Evolutionary conservation across 1,284 basidiomycete genomes (phyloP).

Genomic region (Ceratobasidium sp.): DNA sequence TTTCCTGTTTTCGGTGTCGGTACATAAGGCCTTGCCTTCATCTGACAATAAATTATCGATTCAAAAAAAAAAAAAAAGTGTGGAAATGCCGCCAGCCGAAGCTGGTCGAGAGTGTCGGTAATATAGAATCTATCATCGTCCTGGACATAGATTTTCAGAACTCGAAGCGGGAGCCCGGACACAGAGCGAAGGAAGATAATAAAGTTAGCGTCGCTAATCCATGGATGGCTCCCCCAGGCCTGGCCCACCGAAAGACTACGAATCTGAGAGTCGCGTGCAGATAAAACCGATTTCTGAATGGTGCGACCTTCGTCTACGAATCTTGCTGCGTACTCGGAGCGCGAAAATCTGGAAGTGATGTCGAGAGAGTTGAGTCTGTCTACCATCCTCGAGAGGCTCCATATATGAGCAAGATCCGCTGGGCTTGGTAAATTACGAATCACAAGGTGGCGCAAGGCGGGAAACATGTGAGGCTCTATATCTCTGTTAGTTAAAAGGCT

Average conservation of each 20-base stretch:
- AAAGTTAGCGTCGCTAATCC: not conserved
- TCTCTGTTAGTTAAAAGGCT: too few relatives aligned
- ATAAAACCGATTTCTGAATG: not conserved
- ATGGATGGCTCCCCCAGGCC: not conserved
- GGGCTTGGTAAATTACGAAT: not conserved
- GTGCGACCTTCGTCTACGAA: not conserved
- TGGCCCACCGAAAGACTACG: not conserved
- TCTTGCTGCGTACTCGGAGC: not conserved
- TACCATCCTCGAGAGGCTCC: not conserved
- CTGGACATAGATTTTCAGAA: not conserved
- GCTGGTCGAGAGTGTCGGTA: not conserved
- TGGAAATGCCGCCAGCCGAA: not conserved
- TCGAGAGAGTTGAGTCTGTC: not conserved
- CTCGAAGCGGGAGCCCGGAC: not conserved
- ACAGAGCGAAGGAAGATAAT: not conserved
- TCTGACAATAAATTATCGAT: too few relatives aligned
- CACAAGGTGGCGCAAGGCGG: not conserved
- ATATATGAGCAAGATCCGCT: not conserved
- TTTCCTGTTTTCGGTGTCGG: too few relatives aligned
- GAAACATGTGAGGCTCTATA: not conserved
- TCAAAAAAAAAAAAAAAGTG: too few relatives aligned
- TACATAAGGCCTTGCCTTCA: too few relatives aligned
- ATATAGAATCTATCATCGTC: not conserved
- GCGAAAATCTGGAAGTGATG: not conserved
- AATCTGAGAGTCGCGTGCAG: not conserved